A percentile compares a stretch with the other conserved stretches of the same genome.
phyloP scores from a whole-genome alignment of 345 rosid species.

The Stellera chamaejasme region DNA sequence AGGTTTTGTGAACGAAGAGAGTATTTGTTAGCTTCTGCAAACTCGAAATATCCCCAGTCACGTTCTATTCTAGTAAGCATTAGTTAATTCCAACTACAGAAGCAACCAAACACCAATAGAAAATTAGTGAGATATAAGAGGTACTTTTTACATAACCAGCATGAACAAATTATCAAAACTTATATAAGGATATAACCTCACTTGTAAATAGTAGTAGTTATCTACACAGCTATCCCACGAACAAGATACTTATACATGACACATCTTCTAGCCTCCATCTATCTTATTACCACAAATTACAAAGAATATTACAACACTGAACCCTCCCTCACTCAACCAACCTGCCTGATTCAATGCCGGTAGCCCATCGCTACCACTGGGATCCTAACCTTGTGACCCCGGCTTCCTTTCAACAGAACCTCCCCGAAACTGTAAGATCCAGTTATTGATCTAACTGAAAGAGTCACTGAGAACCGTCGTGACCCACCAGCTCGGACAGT shows the following conservation, averaged over 20 bases:
- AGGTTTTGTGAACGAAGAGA: no score
- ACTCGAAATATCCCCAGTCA: no score
- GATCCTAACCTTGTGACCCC: conserved; percentile 84
- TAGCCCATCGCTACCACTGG: conserved; percentile 87
- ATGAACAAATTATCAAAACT: conserved; percentile 27
- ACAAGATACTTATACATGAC: conserved; percentile 18
- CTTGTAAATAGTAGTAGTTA: conserved; percentile 4
- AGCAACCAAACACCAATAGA: no score
- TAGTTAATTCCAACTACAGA: no score
- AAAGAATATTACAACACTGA: conserved; percentile 51
- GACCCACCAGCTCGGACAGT: conserved; percentile 67
- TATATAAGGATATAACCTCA: conserved; percentile 24
- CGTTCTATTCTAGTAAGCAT: no score
- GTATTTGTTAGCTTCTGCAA: no score
- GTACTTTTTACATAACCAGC: conserved; percentile 11
- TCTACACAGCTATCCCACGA: conserved; percentile 36
- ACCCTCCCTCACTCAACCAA: conserved; percentile 9
- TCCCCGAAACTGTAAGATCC: conserved; percentile 83
- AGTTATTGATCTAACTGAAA: conserved; percentile 54
- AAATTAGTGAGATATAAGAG: neutral
- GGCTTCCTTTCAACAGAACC: conserved; percentile 77
- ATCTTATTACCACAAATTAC: conserved; percentile 45
- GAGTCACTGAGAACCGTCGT: conserved; percentile 51
- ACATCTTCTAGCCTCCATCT: conserved; percentile 15
- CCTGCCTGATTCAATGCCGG: conserved; percentile 28